These are phyloP conservation scores for Nicotiana tomentosiformis DNA, from an alignment of 257 asterid species.

Conservation along the genomic window DNA sequence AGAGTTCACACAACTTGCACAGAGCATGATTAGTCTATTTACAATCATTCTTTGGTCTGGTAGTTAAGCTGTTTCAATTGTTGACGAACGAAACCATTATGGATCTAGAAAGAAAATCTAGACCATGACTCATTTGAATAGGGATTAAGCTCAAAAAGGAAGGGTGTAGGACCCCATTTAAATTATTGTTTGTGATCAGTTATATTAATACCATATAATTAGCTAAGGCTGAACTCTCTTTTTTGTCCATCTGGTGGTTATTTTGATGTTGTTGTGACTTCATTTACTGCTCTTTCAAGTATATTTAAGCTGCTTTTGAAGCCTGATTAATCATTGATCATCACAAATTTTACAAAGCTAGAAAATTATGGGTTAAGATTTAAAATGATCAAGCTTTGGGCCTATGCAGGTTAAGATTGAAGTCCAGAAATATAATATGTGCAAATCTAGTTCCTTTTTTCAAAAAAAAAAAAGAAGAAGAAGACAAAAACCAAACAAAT, in stretches of 20 bases:
- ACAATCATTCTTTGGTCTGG: not conserved
- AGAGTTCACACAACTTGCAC: not conserved
- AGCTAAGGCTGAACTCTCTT: not conserved
- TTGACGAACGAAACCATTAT: not conserved
- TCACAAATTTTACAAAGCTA: not conserved
- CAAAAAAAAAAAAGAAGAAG: not conserved
- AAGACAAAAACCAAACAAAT: not conserved
- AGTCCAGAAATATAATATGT: not conserved
- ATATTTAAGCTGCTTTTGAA: not conserved
- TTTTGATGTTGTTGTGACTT: not conserved
- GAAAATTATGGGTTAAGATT: not conserved
- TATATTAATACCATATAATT: not conserved
- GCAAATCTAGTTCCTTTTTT: not conserved
- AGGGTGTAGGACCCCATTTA: not conserved
- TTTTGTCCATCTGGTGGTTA: not conserved
- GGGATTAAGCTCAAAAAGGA: not conserved
- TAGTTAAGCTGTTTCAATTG: not conserved
- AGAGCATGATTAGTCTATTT: not conserved
- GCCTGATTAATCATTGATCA: not conserved
- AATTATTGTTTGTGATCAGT: not conserved
- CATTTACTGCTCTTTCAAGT: not conserved
- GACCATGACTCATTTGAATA: not conserved
- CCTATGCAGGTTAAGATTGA: not conserved
- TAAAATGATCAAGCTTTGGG: not conserved
- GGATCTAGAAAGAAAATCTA: not conserved